Percentiles rank a stretch among this genome's conserved stretches.
Conservation (phyloP, 768 basidiomycete species). For the Lactarius vividus region DNA sequence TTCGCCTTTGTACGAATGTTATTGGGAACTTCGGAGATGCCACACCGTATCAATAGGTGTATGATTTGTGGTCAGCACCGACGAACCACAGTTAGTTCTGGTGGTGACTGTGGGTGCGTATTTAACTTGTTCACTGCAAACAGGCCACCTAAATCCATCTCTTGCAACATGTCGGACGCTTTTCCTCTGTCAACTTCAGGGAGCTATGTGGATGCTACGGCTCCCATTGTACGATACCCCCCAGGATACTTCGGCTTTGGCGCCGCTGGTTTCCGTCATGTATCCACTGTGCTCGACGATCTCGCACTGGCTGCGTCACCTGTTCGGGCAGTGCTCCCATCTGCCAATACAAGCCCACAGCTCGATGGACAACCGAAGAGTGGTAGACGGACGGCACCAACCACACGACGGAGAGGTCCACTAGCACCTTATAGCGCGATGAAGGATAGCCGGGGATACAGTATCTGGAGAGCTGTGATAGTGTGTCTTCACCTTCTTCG, state of each 20-base stretch:
- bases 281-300: neutral
- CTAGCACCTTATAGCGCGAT: neutral
- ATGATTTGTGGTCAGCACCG: neutral
- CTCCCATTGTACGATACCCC: neutral
- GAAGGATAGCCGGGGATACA: neutral
- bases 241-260: conserved; percentile 4
- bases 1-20: neutral
- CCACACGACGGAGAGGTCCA: neutral
- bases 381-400: neutral
- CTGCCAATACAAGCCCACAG: neutral
- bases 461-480: neutral
- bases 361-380: neutral
- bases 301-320: conserved; percentile 4
- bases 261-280: conserved; percentile 5
- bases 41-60: neutral
- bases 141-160: neutral
- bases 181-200: neutral
- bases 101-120: neutral
- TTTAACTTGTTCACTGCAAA: neutral
- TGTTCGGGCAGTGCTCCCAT: neutral
- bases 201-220: neutral
- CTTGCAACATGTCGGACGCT: neutral
- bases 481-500: neutral
- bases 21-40: neutral
- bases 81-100: neutral